phyloP scores from a whole-genome alignment of 495 filamentous ascomycete species.

The Penicillium crystallinum region DNA sequence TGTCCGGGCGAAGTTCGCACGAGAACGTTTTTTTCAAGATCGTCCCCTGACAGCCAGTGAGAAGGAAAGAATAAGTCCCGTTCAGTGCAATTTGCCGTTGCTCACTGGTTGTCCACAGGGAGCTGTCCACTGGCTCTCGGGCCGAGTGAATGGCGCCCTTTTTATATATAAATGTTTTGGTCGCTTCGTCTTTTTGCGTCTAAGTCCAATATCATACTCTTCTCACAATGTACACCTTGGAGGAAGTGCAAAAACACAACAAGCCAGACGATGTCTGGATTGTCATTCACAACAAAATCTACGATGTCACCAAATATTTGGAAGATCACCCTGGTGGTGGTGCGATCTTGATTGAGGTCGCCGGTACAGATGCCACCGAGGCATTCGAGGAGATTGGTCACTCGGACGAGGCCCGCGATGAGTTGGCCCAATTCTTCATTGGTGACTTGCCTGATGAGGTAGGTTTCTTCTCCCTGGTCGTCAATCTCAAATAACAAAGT shows the following conservation, averaged over 20 bases:
- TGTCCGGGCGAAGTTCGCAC: slow-evolving; percentile 16
- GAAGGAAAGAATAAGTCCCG: background rate
- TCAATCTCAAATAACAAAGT: background rate
- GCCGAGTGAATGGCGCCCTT: background rate
- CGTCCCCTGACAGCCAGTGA: background rate
- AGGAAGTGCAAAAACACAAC: slow-evolving; percentile 21
- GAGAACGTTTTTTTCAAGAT: background rate
- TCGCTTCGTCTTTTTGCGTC: background rate
- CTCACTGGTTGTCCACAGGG: background rate
- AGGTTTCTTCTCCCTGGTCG: background rate
- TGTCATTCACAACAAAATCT: slow-evolving; percentile 46
- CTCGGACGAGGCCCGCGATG: slow-evolving; percentile 42
- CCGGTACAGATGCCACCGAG: slow-evolving; percentile 49
- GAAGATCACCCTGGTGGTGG: slow-evolving; percentile 52
- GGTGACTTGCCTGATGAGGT: slow-evolving; percentile 19
- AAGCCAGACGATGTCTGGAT: slow-evolving; percentile 41
- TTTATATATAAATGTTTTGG: background rate
- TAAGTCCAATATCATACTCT: background rate
- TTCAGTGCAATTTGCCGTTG: background rate
- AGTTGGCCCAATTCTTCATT: slow-evolving; percentile 18
- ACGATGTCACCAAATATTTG: slow-evolving; percentile 47
- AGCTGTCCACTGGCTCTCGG: background rate
- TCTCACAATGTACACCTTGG: slow-evolving; percentile 11
- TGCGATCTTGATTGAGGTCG: slow-evolving; percentile 42
- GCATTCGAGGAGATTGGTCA: slow-evolving; percentile 51